phyloP scores from a whole-genome alignment of 2,329 filamentous ascomycete species.

The Pseudocercospora fuligena region DNA sequence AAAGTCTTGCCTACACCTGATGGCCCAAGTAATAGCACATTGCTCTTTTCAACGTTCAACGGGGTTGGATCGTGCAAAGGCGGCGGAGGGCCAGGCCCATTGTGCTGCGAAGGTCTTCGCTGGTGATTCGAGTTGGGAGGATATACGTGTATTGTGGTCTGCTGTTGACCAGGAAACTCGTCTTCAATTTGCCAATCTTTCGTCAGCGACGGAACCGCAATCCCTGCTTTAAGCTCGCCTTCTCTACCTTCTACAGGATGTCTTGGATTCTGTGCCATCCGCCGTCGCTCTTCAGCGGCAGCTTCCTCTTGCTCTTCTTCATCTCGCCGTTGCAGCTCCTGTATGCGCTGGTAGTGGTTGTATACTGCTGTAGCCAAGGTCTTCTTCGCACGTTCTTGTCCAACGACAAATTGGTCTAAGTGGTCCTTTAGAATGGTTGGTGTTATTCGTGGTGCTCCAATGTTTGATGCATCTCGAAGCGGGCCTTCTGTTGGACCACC shows the following conservation, averaged over 20 bases:
- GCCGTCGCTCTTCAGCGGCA: slow-evolving; percentile 72
- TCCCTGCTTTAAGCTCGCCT: slow-evolving; percentile 38
- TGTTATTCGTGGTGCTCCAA: slow-evolving; percentile 63
- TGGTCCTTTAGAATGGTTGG: slow-evolving; percentile 78
- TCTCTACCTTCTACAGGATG: slow-evolving; percentile 77
- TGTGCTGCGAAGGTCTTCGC: slow-evolving; percentile 23
- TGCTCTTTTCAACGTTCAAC: slow-evolving; percentile 91
- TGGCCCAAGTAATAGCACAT: slow-evolving; percentile 86
- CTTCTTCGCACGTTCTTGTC: slow-evolving; percentile 93
- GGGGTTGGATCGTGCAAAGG: slow-evolving; percentile 60
- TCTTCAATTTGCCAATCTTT: slow-evolving; percentile 49
- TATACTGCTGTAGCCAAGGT: slow-evolving; percentile 91
- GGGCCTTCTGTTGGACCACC: slow-evolving; percentile 66
- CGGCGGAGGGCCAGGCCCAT: slow-evolving; percentile 36
- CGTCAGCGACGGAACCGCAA: slow-evolving; percentile 42
- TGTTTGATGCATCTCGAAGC: slow-evolving; percentile 62
- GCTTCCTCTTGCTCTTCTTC: slow-evolving; percentile 77
- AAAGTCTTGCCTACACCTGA: slow-evolving; percentile 97
- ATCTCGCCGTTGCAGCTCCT: slow-evolving; percentile 74
- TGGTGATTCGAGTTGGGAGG: slow-evolving; percentile 21
- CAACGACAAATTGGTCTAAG: slow-evolving; percentile 94
- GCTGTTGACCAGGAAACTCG: slow-evolving; percentile 66
- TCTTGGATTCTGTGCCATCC: slow-evolving; percentile 62
- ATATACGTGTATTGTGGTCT: slow-evolving; percentile 48
- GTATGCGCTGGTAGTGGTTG: slow-evolving; percentile 92